phyloP scores from a whole-genome alignment of 2,329 filamentous ascomycete genomes.

The Fonsecaea monophora region DNA sequence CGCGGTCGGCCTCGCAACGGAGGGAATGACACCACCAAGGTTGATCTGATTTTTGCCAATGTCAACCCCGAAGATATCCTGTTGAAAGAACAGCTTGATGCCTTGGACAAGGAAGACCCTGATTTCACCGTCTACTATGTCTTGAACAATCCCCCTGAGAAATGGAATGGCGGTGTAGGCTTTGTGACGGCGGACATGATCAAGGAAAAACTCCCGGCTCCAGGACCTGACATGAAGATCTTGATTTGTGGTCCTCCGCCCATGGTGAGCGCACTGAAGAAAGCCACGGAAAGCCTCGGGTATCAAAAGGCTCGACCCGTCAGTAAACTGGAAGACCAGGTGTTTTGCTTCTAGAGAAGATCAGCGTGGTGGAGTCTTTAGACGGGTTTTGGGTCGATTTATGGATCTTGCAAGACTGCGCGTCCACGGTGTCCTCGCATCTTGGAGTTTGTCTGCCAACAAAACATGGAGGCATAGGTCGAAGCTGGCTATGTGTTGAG shows the following conservation, averaged over 20 bases:
- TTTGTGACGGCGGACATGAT: conserved; percentile 98
- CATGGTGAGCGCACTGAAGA: conserved; percentile 97
- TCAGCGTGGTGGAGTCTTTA: neutral
- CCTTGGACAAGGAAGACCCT: conserved; percentile 75
- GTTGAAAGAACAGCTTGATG: conserved; percentile 87
- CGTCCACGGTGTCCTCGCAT: neutral
- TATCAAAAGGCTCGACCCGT: conserved; percentile 92
- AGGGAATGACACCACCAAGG: conserved; percentile 81
- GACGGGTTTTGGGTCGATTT: neutral
- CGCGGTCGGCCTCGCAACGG: conserved; percentile 71
- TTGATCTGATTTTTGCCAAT: conserved; percentile 97
- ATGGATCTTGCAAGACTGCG: neutral
- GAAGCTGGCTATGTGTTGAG: neutral
- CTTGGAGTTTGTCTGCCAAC: neutral
- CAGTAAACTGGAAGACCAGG: conserved; percentile 97
- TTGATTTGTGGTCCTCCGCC: conserved; percentile 93
- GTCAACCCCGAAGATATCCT: conserved; percentile 92
- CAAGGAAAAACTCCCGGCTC: conserved; percentile 74
- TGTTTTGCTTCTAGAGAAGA: conserved; percentile 82
- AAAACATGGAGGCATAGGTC: neutral
- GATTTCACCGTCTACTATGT: conserved; percentile 92
- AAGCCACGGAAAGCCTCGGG: conserved; percentile 84
- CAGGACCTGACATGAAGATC: conserved; percentile 88
- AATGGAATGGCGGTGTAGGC: conserved; percentile 89
- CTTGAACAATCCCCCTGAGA: conserved; percentile 90